Percentiles rank a stretch among this genome's conserved stretches.
These are phyloP conservation scores for Naganishia cerealis DNA, from an alignment of 1,284 basidiomycete genomes.

Conservation along the genomic window DNA sequence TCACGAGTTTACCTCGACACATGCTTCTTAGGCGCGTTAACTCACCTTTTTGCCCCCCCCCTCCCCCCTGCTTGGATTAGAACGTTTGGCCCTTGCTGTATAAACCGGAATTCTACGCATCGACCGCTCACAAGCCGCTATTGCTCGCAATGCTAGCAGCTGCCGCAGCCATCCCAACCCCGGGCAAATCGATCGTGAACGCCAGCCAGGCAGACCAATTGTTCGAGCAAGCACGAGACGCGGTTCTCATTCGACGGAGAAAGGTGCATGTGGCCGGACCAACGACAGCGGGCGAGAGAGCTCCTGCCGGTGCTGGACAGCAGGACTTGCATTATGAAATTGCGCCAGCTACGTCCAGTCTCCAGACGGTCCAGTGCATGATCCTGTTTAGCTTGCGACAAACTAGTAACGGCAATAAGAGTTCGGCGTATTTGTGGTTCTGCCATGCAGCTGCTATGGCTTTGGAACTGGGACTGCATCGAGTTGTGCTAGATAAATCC, in stretches of 20 bases:
- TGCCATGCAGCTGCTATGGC: conserved; percentile 54
- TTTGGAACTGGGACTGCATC: conserved; percentile 54
- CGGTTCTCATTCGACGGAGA: conserved; percentile 10
- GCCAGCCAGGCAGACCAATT: conserved; percentile 58
- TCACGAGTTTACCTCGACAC: neutral
- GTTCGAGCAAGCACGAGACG: conserved; percentile 40
- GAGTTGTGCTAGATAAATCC: conserved; percentile 41
- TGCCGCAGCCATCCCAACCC: conserved; percentile 44
- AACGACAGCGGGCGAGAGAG: neutral
- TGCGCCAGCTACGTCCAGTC: conserved; percentile 36
- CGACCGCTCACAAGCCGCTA: conserved; percentile 41
- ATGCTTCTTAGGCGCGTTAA: neutral
- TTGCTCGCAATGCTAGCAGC: conserved; percentile 48
- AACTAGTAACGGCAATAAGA: conserved; percentile 55
- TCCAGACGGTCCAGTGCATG: conserved; percentile 51
- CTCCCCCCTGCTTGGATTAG: conserved; percentile 30
- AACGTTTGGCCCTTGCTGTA: conserved; percentile 53
- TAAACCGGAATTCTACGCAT: conserved; percentile 49
- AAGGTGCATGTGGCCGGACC: neutral
- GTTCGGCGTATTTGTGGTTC: conserved; percentile 51
- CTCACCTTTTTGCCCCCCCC: no score
- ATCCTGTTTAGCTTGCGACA: conserved; percentile 54
- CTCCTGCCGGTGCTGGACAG: neutral
- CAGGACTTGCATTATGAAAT: conserved; percentile 13
- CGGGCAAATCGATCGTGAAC: conserved; percentile 60